Evolutionary conservation across 768 basidiomycete species (phyloP), one percentile per base, ranked within the genome.

Genomic region (Lactarius sp.): DNA sequence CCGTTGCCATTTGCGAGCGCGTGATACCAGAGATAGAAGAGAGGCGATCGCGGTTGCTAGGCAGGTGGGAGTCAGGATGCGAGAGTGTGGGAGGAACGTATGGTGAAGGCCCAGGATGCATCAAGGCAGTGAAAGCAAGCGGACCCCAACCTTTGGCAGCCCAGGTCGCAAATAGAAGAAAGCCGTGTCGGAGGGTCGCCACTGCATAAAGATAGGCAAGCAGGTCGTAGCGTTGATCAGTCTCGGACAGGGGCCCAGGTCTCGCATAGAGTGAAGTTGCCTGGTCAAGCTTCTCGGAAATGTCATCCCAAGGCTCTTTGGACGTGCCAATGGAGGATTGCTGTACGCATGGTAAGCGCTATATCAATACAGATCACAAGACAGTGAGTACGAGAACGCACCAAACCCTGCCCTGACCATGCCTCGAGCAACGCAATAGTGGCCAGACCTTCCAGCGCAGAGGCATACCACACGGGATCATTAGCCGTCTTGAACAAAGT

Each of bases 401-500:
- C 90, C 68, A 86, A 71, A 66, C 86, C 87, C 69, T 87, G 82
- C n/a, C 82, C 85, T 31, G 86, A 80, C 93, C 94, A 98, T 8
- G 88, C 86, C 62, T 96, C 93, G 20, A 97, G 78, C 12, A 96
- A 78, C 9, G 84, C 80, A 34, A 88, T 79, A 3, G 89, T 90
- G 2, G 89, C 90, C 69, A 94, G 73, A 4, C 93, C 92, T 76
- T 99, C 97, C 51, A 92, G 77, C 0, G 87, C 86, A 13, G 88
- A 85, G 0, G 92, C 96, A 72, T 94, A 89, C 96, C 96, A 99
- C 33, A 90, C 79, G 27, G 82, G 75, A 73, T 98, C 96, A 60
- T 85, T 83, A 8, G 84, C 80, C 1, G 79, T 78, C 73, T 87
- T 90, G 69, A 93, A 85, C n/a, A 90, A 72, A 37, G 81, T 81